Percentiles rank a stretch among this genome's conserved stretches.
phyloP scores from a whole-genome alignment of 164 flowering plant genomes.

The Echeveria elegans region DNA sequence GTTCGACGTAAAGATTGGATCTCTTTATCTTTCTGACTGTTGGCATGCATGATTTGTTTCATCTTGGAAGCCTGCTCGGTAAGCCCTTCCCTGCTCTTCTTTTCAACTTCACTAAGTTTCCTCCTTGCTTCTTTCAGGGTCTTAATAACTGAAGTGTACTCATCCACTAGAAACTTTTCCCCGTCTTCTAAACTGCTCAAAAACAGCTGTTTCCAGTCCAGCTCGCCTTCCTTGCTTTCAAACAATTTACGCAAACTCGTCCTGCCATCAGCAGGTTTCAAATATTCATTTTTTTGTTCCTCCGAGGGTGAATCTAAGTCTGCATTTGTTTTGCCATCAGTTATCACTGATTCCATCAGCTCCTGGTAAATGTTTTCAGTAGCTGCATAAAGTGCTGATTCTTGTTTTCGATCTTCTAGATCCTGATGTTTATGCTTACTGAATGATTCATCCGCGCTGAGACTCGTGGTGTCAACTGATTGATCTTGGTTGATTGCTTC shows the following conservation, averaged over 20 bases:
- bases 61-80: conserved; percentile 37
- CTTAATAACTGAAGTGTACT: conserved; percentile 46
- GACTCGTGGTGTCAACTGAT: not conserved
- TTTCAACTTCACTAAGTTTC: conserved; percentile 46
- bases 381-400: not conserved
- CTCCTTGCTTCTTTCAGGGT: conserved; percentile 50
- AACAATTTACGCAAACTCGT: conserved; percentile 15
- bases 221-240: conserved; percentile 23
- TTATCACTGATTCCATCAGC: conserved; percentile 8
- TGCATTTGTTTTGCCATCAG: not conserved
- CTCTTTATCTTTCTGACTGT: conserved; percentile 45
- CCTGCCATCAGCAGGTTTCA: not conserved
- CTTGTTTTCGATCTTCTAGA: not conserved
- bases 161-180: conserved; percentile 49
- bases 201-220: conserved; percentile 42
- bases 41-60: conserved; percentile 37
- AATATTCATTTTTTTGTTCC: not conserved
- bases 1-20: conserved; percentile 32
- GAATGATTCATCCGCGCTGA: not conserved
- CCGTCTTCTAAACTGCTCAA: conserved; percentile 43
- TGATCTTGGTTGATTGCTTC: not conserved
- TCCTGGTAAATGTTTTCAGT: conserved; percentile 14
- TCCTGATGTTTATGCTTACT: not conserved
- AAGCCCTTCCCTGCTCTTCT: conserved; percentile 38
- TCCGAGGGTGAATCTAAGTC: not conserved